Evolutionary conservation across 768 basidiomycete genomes (phyloP).

Genomic region (Kwoniella mangroviensis): DNA sequence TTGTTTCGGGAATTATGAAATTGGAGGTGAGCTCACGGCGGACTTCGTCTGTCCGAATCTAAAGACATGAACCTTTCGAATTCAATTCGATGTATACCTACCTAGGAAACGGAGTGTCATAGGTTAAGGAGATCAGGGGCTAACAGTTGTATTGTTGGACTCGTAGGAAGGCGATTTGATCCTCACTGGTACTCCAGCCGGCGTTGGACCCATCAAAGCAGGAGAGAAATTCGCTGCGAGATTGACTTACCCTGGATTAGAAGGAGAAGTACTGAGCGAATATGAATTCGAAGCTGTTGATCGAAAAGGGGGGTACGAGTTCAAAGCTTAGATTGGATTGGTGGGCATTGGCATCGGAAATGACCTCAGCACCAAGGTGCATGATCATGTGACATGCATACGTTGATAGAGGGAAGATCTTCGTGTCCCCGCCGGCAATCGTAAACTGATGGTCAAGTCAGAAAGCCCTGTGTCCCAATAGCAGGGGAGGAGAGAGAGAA

Average conservation of each 20-base stretch:
- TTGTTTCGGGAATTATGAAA: conserved; percentile 93
- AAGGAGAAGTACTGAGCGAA: conserved; percentile 64
- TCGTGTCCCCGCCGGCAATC: too few relatives aligned
- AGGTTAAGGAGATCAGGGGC: too few relatives aligned
- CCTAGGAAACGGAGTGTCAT: too few relatives aligned
- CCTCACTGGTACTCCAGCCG: conserved; percentile 82
- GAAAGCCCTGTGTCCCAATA: too few relatives aligned
- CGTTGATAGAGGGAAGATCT: too few relatives aligned
- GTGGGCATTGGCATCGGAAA: too few relatives aligned
- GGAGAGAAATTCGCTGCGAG: conserved; percentile 81
- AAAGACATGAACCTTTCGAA: background rate
- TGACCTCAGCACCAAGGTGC: too few relatives aligned
- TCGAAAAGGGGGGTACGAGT: conserved; percentile 73
- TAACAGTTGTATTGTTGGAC: background rate
- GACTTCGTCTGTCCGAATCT: background rate
- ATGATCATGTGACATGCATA: too few relatives aligned
- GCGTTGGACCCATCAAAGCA: conserved; percentile 76
- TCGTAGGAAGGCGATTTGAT: conserved; percentile 88
- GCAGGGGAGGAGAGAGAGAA: too few relatives aligned
- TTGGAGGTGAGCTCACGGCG: conserved; percentile 69
- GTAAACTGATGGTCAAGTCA: too few relatives aligned
- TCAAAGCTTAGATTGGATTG: conserved; percentile 52
- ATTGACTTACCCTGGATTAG: conserved; percentile 63
- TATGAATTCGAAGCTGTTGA: conserved; percentile 71
- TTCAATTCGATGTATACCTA: too few relatives aligned